phyloP scores from a whole-genome alignment of 2,329 filamentous ascomycete species.

The Ophiostoma australiae region DNA sequence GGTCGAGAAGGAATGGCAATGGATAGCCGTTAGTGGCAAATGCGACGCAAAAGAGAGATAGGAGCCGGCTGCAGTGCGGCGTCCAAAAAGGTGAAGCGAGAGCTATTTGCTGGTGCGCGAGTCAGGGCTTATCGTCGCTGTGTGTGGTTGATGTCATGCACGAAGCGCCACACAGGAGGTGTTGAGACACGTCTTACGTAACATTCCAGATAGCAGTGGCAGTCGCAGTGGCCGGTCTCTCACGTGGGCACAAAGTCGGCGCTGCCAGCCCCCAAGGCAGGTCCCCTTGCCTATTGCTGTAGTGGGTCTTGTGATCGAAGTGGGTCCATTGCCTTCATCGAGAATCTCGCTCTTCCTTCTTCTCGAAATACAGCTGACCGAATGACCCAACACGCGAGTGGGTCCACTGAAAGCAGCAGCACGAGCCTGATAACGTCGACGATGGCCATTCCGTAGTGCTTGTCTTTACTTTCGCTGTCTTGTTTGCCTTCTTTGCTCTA shows the following conservation, averaged over 20 bases:
- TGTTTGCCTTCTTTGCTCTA: not conserved
- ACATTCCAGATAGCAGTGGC: slow-evolving; percentile 5
- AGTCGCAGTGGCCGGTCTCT: slow-evolving; percentile 12
- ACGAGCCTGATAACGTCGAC: not conserved
- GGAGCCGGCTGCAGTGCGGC: not conserved
- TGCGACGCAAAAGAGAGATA: not conserved
- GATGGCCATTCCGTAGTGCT: not conserved
- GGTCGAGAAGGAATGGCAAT: not conserved
- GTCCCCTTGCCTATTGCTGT: slow-evolving; percentile 12
- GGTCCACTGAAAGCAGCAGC: not conserved
- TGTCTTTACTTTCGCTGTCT: not conserved
- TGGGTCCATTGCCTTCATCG: not conserved
- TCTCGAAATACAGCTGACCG: not conserved
- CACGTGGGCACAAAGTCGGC: slow-evolving; percentile 17
- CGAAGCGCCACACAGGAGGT: not conserved
- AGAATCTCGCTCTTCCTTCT: not conserved
- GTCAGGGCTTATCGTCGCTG: not conserved
- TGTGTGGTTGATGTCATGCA: slow-evolving; percentile 10
- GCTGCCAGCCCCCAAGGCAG: not conserved
- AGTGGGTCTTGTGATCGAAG: slow-evolving; percentile 16
- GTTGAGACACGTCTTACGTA: slow-evolving; percentile 7
- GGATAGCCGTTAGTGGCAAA: not conserved
- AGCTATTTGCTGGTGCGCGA: not conserved
- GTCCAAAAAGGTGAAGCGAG: not conserved
- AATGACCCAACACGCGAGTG: not conserved